phyloP scores from a whole-genome alignment of 352 stramenopile species.

The Globisporangium mamillatum region DNA sequence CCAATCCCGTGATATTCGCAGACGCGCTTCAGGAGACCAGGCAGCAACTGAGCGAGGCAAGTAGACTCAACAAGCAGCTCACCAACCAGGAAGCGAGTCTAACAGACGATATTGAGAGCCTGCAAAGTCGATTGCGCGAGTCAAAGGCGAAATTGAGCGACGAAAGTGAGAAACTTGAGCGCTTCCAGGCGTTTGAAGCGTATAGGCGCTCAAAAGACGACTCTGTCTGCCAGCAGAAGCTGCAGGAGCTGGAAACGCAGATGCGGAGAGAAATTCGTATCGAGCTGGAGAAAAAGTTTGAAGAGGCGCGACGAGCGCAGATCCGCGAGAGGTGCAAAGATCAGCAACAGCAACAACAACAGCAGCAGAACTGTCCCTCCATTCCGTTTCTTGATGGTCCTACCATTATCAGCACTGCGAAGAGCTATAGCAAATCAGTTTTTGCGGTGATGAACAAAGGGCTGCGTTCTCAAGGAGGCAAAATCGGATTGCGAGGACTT shows the following conservation, averaged over 20 bases:
- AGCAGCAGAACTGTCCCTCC: not conserved
- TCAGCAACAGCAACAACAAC: slow-evolving; percentile 2
- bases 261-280: slow-evolving; percentile 55
- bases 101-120: slow-evolving; percentile 24
- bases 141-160: slow-evolving; percentile 23
- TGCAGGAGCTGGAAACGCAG: slow-evolving; percentile 37
- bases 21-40: slow-evolving; percentile 20
- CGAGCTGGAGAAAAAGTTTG: slow-evolving; percentile 64
- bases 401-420: not conserved
- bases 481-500: not conserved
- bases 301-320: slow-evolving; percentile 37
- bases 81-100: slow-evolving; percentile 29
- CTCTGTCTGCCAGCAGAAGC: slow-evolving; percentile 27
- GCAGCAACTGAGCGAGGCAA: slow-evolving; percentile 20
- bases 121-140: slow-evolving; percentile 27
- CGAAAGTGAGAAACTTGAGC: slow-evolving; percentile 46
- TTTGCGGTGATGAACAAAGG: not conserved
- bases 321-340: slow-evolving; percentile 21
- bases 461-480: not conserved
- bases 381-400: not conserved
- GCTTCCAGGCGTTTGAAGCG: slow-evolving; percentile 43
- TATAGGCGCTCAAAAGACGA: slow-evolving; percentile 53
- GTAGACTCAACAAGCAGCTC: slow-evolving; percentile 23
- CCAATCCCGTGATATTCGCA: not conserved
- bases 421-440: not conserved